These are phyloP conservation scores for Coccomyxa sp. DNA, from an alignment of 139 green algal genomes.

Conservation along the genomic window DNA sequence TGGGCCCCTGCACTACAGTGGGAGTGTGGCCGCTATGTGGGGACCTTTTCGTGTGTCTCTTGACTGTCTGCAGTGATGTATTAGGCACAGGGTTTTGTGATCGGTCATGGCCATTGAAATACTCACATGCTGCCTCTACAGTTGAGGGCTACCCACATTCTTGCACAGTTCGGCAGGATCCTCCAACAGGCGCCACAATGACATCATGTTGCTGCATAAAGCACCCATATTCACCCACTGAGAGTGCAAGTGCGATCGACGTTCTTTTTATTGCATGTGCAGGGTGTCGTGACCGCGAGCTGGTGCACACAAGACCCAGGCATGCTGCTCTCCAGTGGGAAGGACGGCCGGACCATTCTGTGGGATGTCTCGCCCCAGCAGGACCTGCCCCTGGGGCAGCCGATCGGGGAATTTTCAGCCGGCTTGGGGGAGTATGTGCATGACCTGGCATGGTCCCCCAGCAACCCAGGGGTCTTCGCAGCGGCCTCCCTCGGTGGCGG, in stretches of 20 bases:
- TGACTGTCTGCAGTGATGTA: too few species aligned
- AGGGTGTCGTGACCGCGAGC: constrained; percentile 83
- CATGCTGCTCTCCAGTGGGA: constrained; percentile 84
- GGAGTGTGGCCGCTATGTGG: too few species aligned
- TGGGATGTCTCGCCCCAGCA: constrained; percentile 66
- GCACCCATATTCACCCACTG: too few species aligned
- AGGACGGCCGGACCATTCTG: constrained; percentile 92
- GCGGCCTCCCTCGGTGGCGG: constrained; percentile 51
- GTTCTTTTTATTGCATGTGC: constrained; percentile 47
- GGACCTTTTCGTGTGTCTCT: too few species aligned
- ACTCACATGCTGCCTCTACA: too few species aligned
- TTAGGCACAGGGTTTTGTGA: too few species aligned
- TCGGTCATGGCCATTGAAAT: too few species aligned
- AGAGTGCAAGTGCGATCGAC: not conserved
- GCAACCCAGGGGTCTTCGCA: constrained; percentile 67
- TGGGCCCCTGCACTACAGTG: too few species aligned
- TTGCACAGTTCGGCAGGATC: too few species aligned
- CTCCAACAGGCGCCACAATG: too few species aligned
- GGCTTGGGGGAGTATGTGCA: not conserved
- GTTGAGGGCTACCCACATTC: too few species aligned
- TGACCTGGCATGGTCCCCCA: constrained; percentile 14
- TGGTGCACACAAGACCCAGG: constrained; percentile 86
- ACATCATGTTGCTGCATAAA: too few species aligned
- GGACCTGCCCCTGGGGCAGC: constrained; percentile 41
- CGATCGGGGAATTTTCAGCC: constrained; percentile 13